Conservation (phyloP, 2,329 filamentous ascomycete species). For the Monosporascus sp. region DNA sequence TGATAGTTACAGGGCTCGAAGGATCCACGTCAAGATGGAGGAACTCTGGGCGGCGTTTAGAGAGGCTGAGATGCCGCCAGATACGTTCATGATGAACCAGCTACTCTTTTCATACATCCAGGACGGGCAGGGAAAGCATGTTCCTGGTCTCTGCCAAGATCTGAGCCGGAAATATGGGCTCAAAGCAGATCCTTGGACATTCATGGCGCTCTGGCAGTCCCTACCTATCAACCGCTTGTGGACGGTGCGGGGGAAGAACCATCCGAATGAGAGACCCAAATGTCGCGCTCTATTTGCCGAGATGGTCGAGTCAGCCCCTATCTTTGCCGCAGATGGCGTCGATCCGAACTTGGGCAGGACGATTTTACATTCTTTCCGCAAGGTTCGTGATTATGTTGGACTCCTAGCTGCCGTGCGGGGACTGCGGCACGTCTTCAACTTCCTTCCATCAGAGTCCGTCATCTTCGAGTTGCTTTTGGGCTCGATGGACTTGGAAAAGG, state of each 20-base stretch:
- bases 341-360: conserved; percentile 44
- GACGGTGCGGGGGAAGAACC: conserved; percentile 23
- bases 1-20: conserved; percentile 62
- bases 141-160: conserved; percentile 50
- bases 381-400: conserved; percentile 38
- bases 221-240: conserved; percentile 46
- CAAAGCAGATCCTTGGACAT: conserved; percentile 63
- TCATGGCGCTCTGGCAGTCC: conserved; percentile 61
- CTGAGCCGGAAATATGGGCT: conserved; percentile 47
- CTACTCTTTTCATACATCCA: conserved; percentile 63
- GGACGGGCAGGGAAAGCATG: conserved; percentile 48
- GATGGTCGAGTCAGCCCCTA: conserved; percentile 42
- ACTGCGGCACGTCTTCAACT: conserved; percentile 38
- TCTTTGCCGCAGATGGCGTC: conserved; percentile 39
- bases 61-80: conserved; percentile 59
- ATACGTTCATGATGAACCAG: conserved; percentile 76
- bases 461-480: conserved; percentile 42
- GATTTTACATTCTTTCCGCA: conserved; percentile 46
- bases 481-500: conserved; percentile 34
- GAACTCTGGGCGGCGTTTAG: conserved; percentile 58
- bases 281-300: conserved; percentile 42
- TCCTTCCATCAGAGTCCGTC: conserved; percentile 39
- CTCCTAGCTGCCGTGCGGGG: conserved; percentile 41
- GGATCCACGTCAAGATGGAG: conserved; percentile 52
- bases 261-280: conserved; percentile 25